A percentile compares a stretch with the other conserved stretches of the same genome.
Evolutionary conservation across 805 yeast species (phyloP).

Genomic region (Komagataella kurtzmanii): DNA sequence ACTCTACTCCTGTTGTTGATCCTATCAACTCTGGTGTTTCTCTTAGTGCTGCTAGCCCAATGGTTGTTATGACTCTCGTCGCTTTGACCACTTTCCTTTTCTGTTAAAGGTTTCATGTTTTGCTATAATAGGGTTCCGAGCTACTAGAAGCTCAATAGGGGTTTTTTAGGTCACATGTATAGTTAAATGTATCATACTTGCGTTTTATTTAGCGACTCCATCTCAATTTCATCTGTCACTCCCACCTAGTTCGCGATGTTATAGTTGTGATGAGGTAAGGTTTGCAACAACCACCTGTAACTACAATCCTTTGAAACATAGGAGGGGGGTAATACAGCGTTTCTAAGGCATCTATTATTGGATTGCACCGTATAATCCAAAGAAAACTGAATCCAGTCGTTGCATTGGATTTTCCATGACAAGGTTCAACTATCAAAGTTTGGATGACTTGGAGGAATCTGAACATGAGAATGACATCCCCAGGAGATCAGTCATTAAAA

Average conservation of each 20-base stretch:
- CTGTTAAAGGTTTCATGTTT: not conserved
- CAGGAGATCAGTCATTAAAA: not conserved
- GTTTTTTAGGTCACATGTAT: not conserved
- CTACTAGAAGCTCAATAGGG: not conserved
- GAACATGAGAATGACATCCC: not conserved
- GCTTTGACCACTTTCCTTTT: not conserved
- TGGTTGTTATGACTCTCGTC: not conserved
- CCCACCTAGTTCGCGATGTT: not conserved
- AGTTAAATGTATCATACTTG: not conserved
- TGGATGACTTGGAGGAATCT: not conserved
- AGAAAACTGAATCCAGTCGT: not conserved
- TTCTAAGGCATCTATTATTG: not conserved
- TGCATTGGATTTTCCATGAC: not conserved
- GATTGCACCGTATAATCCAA: not conserved
- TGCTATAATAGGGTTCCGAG: not conserved
- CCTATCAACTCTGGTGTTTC: not conserved
- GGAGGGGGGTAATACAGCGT: not conserved
- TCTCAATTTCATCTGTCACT: too few species aligned
- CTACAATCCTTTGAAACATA: not conserved
- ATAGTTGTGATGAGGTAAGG: not conserved
- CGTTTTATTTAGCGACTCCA: too few species aligned
- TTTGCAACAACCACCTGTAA: too few species aligned
- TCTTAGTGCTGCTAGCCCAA: not conserved
- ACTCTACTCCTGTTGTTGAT: not conserved
- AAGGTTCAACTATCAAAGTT: not conserved